phyloP scores from a whole-genome alignment of 768 basidiomycete species.

The Tylopilus balloui region DNA sequence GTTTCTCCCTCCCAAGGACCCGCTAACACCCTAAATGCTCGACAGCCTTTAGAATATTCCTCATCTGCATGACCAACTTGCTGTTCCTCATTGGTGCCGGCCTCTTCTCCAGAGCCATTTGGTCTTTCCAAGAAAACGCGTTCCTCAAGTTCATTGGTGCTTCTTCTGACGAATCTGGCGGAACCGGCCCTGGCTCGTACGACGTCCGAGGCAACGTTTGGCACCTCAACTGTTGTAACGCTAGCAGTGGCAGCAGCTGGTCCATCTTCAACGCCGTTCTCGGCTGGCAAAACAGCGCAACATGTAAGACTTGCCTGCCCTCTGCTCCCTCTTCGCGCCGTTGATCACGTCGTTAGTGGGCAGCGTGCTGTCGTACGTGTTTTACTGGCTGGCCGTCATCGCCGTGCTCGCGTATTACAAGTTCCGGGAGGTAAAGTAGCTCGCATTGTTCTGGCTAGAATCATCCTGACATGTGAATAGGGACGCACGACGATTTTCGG shows the following conservation, averaged over 20 bases:
- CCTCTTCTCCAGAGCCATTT: slow-evolving; percentile 77
- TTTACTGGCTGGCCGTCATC: slow-evolving; percentile 89
- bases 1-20: too few species aligned
- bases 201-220: slow-evolving; percentile 79
- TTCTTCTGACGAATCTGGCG: slow-evolving; percentile 62
- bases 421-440: slow-evolving; percentile 44
- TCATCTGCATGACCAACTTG: slow-evolving; percentile 88
- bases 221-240: slow-evolving; percentile 80
- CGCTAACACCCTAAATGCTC: background rate
- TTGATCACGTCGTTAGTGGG: slow-evolving; percentile 44
- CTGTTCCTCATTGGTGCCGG: slow-evolving; percentile 93
- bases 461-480: slow-evolving; percentile 27
- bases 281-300: slow-evolving; percentile 85
- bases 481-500: slow-evolving; percentile 64
- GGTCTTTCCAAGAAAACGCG: slow-evolving; percentile 63
- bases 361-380: slow-evolving; percentile 78
- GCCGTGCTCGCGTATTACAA: slow-evolving; percentile 63
- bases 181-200: slow-evolving; percentile 82
- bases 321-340: background rate
- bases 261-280: slow-evolving; percentile 79
- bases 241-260: slow-evolving; percentile 67
- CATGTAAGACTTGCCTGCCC: slow-evolving; percentile 36
- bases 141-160: slow-evolving; percentile 69
- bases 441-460: background rate
- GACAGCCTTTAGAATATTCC: slow-evolving; percentile 76